Evolutionary conservation across 1,139 yeast species (phyloP), one percentile per base, ranked within the genome.

Genomic region (Chernovozyma sophiae-reginae): DNA sequence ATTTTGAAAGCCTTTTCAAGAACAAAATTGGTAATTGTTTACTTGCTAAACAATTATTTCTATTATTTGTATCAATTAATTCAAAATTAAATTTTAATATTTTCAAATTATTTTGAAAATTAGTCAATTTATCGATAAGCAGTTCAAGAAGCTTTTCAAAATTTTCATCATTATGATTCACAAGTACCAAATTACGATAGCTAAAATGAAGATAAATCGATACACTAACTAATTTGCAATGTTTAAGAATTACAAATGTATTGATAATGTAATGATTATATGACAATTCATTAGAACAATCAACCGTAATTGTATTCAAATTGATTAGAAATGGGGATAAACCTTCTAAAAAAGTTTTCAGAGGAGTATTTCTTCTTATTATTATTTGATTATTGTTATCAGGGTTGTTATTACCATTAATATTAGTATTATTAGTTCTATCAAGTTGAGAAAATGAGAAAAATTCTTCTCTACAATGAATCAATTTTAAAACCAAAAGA

Each of bases 381-480:
- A 7, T 6, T 7, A 26, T 26, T 6, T 26, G 29, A 16, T 16
- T 6, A 14, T 16, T 26, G 12, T 26, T 16, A 6, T 6, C 17
- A 6, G 12, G 11, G 12, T 6, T 6, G 12, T 6, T 7, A 6
- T 7, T 7, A 7, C 23, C 10, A 7, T 10, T 10, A 6, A 20
- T 20, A 20, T 20, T 10, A 7, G 6, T 10, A 20, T 7, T 10
- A 7, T 10, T 20, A 10, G 10, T 10, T 10, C 6, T 10, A 10
- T 7, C 23, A 7, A 6, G 8, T 20, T 10, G 8, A n/a, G n/a
- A n/a, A n/a, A n/a, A n/a, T n/a, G n/a, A n/a, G 25, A 23, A 23
- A 16, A 26, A 26, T 26, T 26, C 29, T 12, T 57, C 62, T 20
- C 44, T 43, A 31, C 60, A 56, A 34, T 56, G 53, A 10, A 43